Evolutionary conservation across 495 filamentous ascomycete genomes (phyloP).

Genomic region (Neurospora sp.): DNA sequence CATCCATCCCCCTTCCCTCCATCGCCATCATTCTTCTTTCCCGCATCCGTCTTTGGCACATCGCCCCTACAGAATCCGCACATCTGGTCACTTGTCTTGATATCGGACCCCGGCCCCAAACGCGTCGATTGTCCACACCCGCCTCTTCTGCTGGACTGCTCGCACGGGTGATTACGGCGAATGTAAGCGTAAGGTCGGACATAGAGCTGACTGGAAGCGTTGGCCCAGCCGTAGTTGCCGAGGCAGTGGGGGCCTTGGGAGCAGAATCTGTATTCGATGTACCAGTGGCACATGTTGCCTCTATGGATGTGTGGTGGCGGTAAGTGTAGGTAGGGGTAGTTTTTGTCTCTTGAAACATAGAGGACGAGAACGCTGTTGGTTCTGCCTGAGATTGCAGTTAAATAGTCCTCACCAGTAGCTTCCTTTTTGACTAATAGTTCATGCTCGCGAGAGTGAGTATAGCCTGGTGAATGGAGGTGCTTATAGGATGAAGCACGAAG

Average conservation of each 20-base stretch:
- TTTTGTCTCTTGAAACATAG: neutral
- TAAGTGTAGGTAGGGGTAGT: neutral
- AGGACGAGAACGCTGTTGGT: neutral
- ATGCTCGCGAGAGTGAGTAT: neutral
- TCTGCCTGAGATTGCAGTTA: neutral
- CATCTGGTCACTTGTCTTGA: neutral
- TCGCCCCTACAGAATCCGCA: neutral
- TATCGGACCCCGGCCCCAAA: neutral
- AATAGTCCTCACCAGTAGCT: neutral
- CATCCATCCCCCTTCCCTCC: neutral
- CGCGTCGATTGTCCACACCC: neutral
- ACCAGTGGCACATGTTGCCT: neutral
- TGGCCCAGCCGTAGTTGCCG: neutral
- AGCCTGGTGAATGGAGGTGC: neutral
- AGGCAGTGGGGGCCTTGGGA: neutral
- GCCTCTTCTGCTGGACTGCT: neutral
- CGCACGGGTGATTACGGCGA: neutral
- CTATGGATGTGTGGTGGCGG: neutral
- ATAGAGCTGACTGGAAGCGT: neutral
- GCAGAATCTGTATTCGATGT: neutral
- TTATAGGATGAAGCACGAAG: neutral
- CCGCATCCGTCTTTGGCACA: neutral
- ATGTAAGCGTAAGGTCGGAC: neutral
- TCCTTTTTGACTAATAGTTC: neutral
- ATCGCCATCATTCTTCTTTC: neutral